These are phyloP conservation scores for Sambucus nigra DNA, from an alignment of 129 eudicot genomes.

Conservation along the genomic window DNA sequence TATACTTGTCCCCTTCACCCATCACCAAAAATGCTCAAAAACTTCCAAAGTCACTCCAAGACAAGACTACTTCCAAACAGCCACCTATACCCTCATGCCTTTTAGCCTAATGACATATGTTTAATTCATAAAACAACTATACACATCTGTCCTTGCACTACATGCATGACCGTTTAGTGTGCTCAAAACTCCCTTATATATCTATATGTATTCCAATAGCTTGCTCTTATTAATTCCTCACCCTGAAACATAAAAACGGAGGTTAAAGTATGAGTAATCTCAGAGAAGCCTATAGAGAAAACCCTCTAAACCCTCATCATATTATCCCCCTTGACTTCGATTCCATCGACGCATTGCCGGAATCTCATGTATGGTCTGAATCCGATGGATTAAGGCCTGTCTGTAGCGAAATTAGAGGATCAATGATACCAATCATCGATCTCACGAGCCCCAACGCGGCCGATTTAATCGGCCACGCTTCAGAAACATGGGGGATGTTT, in stretches of 20 bases:
- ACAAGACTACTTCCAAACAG: slow-evolving; percentile 36
- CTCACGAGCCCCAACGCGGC: slow-evolving; percentile 28
- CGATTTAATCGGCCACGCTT: slow-evolving; percentile 38
- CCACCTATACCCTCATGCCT: slow-evolving; percentile 38
- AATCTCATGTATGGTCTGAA: slow-evolving; percentile 46
- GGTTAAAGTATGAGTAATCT: slow-evolving; percentile 24
- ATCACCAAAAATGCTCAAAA: slow-evolving; percentile 10
- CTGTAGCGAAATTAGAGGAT: not conserved
- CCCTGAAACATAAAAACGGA: not conserved
- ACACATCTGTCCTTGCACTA: not conserved
- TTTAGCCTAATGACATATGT: slow-evolving; percentile 4
- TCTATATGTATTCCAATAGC: no score
- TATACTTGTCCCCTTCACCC: slow-evolving; percentile 24
- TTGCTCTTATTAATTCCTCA: no score
- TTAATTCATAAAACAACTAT: not conserved
- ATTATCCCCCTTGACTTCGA: slow-evolving; percentile 55
- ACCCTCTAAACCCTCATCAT: slow-evolving; percentile 19
- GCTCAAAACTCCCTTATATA: not conserved
- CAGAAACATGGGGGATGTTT: slow-evolving; percentile 60
- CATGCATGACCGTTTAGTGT: not conserved
- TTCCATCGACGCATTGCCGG: slow-evolving; percentile 36
- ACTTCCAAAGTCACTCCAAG: slow-evolving; percentile 24
- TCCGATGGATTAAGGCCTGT: slow-evolving; percentile 7
- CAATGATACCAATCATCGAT: slow-evolving; percentile 42
- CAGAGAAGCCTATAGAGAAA: slow-evolving; percentile 34